Conservation (phyloP, 2,329 filamentous ascomycete genomes). For the Pezicula rhizophila region DNA sequence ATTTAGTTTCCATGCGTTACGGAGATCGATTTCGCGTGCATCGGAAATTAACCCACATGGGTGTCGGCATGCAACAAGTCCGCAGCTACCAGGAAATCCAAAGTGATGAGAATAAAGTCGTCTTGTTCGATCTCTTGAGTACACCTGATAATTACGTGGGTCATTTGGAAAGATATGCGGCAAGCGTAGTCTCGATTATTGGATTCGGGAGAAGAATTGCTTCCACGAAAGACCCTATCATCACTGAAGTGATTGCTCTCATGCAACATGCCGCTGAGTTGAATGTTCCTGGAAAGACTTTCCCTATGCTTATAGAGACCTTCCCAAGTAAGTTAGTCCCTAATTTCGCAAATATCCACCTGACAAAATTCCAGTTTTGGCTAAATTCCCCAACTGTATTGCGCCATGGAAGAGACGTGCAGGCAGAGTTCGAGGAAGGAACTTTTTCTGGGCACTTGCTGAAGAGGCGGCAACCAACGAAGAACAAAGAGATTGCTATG, state of each 20-base stretch:
- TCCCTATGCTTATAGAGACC: constrained; percentile 20
- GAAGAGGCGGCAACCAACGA: constrained; percentile 16
- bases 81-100: constrained; percentile 16
- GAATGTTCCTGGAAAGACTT: constrained; percentile 17
- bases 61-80: constrained; percentile 17
- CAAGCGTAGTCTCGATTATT: constrained; percentile 19
- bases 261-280: constrained; percentile 19
- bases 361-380: constrained; percentile 8
- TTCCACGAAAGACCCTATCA: constrained; percentile 14
- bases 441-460: constrained; percentile 17
- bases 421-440: constrained; percentile 7
- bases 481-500: constrained; percentile 14
- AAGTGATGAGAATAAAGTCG: constrained; percentile 17
- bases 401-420: constrained; percentile 17
- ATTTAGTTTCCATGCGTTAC: constrained; percentile 17
- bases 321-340: constrained; percentile 13
- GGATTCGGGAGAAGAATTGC: constrained; percentile 16
- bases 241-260: constrained; percentile 15
- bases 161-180: constrained; percentile 18
- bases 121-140: constrained; percentile 13
- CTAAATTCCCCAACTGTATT: constrained; percentile 15
- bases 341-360: background rate
- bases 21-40: constrained; percentile 16
- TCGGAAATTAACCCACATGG: constrained; percentile 17
- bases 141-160: constrained; percentile 15